Conservation (phyloP, 129 eudicot species). For the Chrysanthemum makinoi region DNA sequence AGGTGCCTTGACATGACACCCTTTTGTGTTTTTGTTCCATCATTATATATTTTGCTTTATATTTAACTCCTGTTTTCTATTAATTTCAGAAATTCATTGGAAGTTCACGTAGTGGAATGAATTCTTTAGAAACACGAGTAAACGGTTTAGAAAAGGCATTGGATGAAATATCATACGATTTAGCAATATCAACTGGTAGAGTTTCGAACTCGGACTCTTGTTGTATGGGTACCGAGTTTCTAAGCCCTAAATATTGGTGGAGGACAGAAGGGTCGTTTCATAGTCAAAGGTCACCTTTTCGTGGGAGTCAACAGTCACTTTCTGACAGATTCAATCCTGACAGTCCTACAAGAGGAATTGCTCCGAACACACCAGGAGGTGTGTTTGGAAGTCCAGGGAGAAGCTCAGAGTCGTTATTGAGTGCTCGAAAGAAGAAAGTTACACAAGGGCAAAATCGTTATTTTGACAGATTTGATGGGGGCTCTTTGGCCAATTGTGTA, state of each 20-base stretch:
- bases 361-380: constrained; percentile 22
- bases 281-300: constrained; percentile 36
- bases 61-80: not conserved
- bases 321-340: constrained; percentile 22
- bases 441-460: constrained; percentile 28
- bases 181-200: constrained; percentile 61
- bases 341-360: constrained; percentile 23
- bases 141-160: constrained; percentile 82
- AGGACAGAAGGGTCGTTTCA: constrained; percentile 60
- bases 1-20: constrained; percentile 39
- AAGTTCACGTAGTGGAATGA: constrained; percentile 81
- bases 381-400: constrained; percentile 29
- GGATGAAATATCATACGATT: constrained; percentile 80
- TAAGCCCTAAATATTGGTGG: constrained; percentile 93
- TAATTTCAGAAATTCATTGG: constrained; percentile 76
- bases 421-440: constrained; percentile 28
- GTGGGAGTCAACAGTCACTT: constrained; percentile 36
- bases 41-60: not conserved
- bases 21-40: not conserved
- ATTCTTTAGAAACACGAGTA: constrained; percentile 83
- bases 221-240: constrained; percentile 76
- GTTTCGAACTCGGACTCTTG: constrained; percentile 56
- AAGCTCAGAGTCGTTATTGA: constrained; percentile 25
- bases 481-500: constrained; percentile 31
- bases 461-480: constrained; percentile 42